Evolutionary conservation across 352 stramenopile species (phyloP).

Genomic region (Hyaloperonospora arabidopsidis): DNA sequence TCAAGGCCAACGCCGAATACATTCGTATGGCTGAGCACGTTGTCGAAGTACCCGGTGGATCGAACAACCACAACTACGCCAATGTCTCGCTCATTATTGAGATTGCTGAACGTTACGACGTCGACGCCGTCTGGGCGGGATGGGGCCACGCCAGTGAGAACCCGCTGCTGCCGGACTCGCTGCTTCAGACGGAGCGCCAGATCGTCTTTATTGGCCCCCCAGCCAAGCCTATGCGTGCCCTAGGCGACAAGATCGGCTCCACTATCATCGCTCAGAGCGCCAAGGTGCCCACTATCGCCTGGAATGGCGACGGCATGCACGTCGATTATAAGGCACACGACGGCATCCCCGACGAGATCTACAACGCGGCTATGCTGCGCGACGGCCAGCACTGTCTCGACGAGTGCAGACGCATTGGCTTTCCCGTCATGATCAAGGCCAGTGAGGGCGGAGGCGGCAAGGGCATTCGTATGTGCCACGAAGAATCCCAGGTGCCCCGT

Average conservation of each 20-base stretch:
- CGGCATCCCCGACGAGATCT: conserved; percentile 91
- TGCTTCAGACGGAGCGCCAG: conserved; percentile 84
- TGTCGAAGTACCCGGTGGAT: conserved; percentile 98
- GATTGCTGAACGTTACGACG: conserved; percentile 92
- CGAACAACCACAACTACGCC: conserved; percentile 99
- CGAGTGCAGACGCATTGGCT: conserved; percentile 93
- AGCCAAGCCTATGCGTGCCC: conserved; percentile 95
- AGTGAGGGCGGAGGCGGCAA: conserved; percentile 98
- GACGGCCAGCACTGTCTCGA: conserved; percentile 89
- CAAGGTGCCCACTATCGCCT: conserved; percentile 97
- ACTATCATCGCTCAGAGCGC: conserved; percentile 99
- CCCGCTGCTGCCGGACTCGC: conserved; percentile 91
- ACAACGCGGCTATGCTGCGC: conserved; percentile 90
- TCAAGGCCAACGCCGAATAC: conserved; percentile 99
- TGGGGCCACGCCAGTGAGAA: conserved; percentile 99
- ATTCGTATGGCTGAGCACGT: conserved; percentile 99
- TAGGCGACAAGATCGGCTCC: conserved; percentile 99
- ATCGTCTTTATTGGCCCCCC: conserved; percentile 99
- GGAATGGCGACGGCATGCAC: conserved; percentile 95
- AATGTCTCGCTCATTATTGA: conserved; percentile 99
- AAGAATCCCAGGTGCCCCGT: conserved; percentile 86
- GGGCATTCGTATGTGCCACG: conserved; percentile 94
- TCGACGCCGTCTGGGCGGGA: conserved; percentile 97
- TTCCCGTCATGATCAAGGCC: conserved; percentile 99
- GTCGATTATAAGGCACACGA: conserved; percentile 86